Base-by-base conservation (phyloP, 305 asterid species). In the Plantago coronopus region DNA sequence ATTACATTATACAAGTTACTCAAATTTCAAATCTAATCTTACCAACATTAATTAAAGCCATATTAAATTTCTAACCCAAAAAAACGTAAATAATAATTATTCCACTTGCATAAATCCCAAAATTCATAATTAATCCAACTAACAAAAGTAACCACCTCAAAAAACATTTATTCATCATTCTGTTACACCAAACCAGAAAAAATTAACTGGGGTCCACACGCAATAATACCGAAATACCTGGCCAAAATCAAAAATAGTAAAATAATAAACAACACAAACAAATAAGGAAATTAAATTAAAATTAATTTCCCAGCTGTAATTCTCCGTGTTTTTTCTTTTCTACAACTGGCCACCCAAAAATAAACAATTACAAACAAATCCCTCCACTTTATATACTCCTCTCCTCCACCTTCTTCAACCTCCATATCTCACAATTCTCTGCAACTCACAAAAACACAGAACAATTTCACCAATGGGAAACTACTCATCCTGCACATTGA, bases 401-500 rank as follows among this genome's bases (percentile, higher is more conserved):
- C 54, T 11, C 42, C 40, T 34, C 40, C 40, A 34, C 40, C 1
- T 34, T 34, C 40, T 48, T 17, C 54, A 5, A 8, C 25, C 25
- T 3, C 51, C 5, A 13, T 18, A 12, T 14, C 8, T 48, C 29
- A 18, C 13, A 19, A 34, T 56, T 57, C 19, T 40, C 37, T 37
- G 19, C 25, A 15, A 54, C 13, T 23, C 57, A 2, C 4, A 29
- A 0, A 20, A 20, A 7, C 23, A 20, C 17, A 17, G 8, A 12
- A 13, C 14, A 10, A 21, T 25, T 13, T 27, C 37, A 38, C 20
- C 18, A 38, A 83, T 83, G 91, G 91, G 91, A 21, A 83, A 83
- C 55, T 77, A 81, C 78, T 45, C 77, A 3, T 76, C 91, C 5
- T 83, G 91, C 76, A 73, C 85, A 11, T 27, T 81, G 20, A 50